A percentile compares a stretch with the other conserved stretches of the same genome.
Evolutionary conservation across 257 asterid genomes (phyloP).

Genomic region (Solanum peruvianum): DNA sequence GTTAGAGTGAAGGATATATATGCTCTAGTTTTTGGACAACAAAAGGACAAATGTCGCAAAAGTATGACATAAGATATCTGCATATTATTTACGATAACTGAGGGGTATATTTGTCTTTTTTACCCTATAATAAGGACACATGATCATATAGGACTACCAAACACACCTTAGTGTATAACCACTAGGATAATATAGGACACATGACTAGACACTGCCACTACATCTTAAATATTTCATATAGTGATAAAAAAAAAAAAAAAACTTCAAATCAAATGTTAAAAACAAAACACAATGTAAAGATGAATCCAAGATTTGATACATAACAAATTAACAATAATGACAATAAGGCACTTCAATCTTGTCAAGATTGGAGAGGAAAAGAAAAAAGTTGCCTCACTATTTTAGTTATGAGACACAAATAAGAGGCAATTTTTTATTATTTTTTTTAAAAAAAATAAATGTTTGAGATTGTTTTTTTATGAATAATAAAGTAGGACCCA

Average conservation of each 20-base stretch:
- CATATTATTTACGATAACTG: too few relatives aligned
- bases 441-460: background rate
- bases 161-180: background rate
- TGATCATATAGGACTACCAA: background rate
- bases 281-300: background rate
- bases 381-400: background rate
- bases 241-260: background rate
- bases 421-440: background rate
- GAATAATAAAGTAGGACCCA: conserved; percentile 28
- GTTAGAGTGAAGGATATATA: too few relatives aligned
- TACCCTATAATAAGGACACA: too few relatives aligned
- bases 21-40: too few relatives aligned
- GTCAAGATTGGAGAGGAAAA: background rate
- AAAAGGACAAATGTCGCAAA: too few relatives aligned
- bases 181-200: background rate
- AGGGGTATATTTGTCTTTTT: too few relatives aligned
- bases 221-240: background rate
- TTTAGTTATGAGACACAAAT: background rate
- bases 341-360: background rate
- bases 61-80: too few relatives aligned
- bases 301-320: background rate
- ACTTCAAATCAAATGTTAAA: background rate
- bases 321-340: background rate
- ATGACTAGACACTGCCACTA: background rate
- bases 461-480: background rate